Evolutionary conservation across 2,329 filamentous ascomycete genomes (phyloP).

Genomic region (Sordariomycetes sp.): DNA sequence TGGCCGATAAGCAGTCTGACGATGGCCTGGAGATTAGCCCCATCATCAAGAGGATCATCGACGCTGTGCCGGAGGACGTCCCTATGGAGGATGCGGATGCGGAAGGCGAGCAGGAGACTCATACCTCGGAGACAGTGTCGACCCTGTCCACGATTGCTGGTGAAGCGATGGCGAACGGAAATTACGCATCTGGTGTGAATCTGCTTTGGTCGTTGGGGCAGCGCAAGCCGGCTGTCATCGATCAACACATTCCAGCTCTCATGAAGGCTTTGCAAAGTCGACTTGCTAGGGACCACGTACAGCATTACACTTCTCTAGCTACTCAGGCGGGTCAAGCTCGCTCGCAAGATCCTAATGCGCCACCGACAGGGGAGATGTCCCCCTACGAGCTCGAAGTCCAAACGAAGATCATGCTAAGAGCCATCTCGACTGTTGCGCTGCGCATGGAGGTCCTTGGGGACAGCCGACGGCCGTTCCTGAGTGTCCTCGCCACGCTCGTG

Average conservation of each 20-base stretch:
- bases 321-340: constrained; percentile 32
- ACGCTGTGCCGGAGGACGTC: constrained; percentile 72
- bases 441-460: constrained; percentile 90
- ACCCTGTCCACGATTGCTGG: constrained; percentile 78
- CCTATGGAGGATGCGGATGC: constrained; percentile 66
- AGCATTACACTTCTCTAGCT: constrained; percentile 48
- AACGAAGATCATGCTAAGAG: constrained; percentile 83
- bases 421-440: constrained; percentile 81
- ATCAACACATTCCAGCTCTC: constrained; percentile 72
- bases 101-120: constrained; percentile 69
- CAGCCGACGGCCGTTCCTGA: constrained; percentile 83
- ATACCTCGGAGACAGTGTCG: constrained; percentile 75
- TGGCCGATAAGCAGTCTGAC: constrained; percentile 55
- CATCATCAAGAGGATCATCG: constrained; percentile 68
- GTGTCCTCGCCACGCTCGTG: constrained; percentile 84
- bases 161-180: constrained; percentile 68
- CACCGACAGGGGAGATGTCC: constrained; percentile 38
- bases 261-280: constrained; percentile 93
- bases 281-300: constrained; percentile 86
- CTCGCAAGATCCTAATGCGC: constrained; percentile 38
- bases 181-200: constrained; percentile 82
- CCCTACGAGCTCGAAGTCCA: constrained; percentile 78
- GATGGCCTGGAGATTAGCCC: constrained; percentile 60
- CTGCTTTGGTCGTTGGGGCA: constrained; percentile 84
- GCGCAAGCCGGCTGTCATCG: constrained; percentile 74